Evolutionary conservation across 495 filamentous ascomycete species (phyloP).

Genomic region (Penicillium waksmanii): DNA sequence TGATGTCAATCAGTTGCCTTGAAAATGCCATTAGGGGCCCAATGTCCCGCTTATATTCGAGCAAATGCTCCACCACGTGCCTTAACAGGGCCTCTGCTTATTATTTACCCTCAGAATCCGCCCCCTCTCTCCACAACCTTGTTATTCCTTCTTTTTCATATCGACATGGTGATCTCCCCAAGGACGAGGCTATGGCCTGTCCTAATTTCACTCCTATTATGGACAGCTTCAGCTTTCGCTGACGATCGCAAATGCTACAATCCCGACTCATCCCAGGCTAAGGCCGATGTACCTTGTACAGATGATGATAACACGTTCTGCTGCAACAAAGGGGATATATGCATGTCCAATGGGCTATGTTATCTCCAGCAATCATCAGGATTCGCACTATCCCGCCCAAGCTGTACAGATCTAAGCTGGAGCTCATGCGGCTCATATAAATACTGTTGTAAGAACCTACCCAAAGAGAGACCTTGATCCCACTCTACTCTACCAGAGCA

Average conservation of each 20-base stretch:
- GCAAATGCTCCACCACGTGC: not conserved
- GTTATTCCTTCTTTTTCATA: conserved; percentile 1
- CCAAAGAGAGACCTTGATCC: not conserved
- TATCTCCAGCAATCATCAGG: conserved; percentile 25
- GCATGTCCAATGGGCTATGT: conserved; percentile 50
- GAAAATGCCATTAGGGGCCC: not conserved
- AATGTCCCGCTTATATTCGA: not conserved
- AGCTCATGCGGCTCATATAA: conserved; percentile 12
- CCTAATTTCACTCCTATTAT: not conserved
- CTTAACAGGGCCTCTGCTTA: conserved; percentile 1
- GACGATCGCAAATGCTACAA: conserved; percentile 30
- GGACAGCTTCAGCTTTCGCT: not conserved
- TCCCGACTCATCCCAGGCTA: conserved; percentile 19
- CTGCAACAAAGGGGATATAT: conserved; percentile 73
- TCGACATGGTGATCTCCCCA: not conserved
- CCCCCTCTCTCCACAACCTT: conserved; percentile 2
- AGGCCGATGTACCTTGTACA: conserved; percentile 30
- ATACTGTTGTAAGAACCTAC: conserved; percentile 10
- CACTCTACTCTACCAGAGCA: no score
- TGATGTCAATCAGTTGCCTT: conserved; percentile 6
- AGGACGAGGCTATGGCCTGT: not conserved
- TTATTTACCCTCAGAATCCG: not conserved
- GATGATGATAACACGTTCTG: conserved; percentile 67
- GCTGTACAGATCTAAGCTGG: conserved; percentile 36
- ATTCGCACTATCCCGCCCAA: conserved; percentile 25